phyloP scores from a whole-genome alignment of 148 eudicot genomes.

The Vaccinium myrtillus region DNA sequence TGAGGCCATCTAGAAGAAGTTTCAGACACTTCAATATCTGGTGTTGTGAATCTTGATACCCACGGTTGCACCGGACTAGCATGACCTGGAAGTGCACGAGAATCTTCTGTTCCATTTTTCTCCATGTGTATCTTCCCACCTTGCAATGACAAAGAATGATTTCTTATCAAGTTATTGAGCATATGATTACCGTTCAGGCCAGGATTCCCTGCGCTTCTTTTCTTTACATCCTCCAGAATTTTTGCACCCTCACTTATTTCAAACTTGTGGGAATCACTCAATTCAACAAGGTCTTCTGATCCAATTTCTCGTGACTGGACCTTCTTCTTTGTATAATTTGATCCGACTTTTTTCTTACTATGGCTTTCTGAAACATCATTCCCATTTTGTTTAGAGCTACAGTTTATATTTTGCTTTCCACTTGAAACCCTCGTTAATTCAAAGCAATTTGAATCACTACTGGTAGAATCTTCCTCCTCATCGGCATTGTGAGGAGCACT shows the following conservation, averaged over 20 bases:
- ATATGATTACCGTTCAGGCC: slow-evolving; percentile 31
- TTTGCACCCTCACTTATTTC: slow-evolving; percentile 20
- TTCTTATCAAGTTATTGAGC: slow-evolving; percentile 30
- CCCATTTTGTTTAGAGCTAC: slow-evolving; percentile 21
- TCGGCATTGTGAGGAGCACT: slow-evolving; percentile 59
- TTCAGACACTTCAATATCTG: slow-evolving; percentile 42
- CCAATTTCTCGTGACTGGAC: slow-evolving; percentile 23
- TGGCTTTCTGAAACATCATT: slow-evolving; percentile 22
- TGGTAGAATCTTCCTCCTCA: slow-evolving; percentile 48
- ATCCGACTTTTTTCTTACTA: slow-evolving; percentile 21
- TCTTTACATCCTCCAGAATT: slow-evolving; percentile 29
- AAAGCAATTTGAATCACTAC: slow-evolving; percentile 46
- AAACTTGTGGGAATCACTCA: slow-evolving; percentile 15
- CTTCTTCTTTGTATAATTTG: slow-evolving; percentile 30
- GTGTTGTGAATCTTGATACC: slow-evolving; percentile 43
- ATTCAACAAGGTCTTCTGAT: slow-evolving; percentile 19
- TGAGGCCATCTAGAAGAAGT: slow-evolving; percentile 38
- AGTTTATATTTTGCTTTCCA: slow-evolving; percentile 24
- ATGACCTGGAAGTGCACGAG: slow-evolving; percentile 38
- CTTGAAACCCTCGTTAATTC: slow-evolving; percentile 38
- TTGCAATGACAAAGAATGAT: slow-evolving; percentile 46
- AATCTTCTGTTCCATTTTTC: slow-evolving; percentile 30
- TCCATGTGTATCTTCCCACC: slow-evolving; percentile 40
- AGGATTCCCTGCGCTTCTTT: slow-evolving; percentile 33
- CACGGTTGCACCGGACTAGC: slow-evolving; percentile 65